Percentiles rank a stretch among this genome's conserved stretches.
Conservation (phyloP, 2,329 filamentous ascomycete species). For the Cladosporium velox region DNA sequence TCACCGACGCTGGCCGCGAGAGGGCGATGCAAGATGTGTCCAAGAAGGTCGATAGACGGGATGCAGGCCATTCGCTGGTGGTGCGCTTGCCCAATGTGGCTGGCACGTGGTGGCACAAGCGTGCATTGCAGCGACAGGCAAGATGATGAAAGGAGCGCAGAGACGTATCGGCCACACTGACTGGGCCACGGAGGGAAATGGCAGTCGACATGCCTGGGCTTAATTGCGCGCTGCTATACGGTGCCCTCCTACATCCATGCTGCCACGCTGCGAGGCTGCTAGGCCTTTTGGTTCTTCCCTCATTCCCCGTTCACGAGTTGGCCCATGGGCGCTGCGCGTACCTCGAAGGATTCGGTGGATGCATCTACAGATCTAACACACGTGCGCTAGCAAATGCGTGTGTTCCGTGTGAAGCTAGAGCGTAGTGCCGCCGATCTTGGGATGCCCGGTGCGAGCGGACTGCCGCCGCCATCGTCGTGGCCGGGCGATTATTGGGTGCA, state of each 20-base stretch:
- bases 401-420: constrained; percentile 7
- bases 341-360: constrained; percentile 15
- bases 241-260: background rate
- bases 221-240: background rate
- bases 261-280: background rate
- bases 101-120: constrained; percentile 11
- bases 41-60: background rate
- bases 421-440: constrained; percentile 10
- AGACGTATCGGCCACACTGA: background rate
- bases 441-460: constrained; percentile 1
- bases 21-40: background rate
- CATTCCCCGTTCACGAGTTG: background rate
- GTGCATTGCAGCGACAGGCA: constrained; percentile 3
- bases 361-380: constrained; percentile 15
- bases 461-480: background rate
- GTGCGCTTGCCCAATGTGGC: constrained; percentile 8
- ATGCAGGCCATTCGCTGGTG: background rate
- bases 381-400: constrained; percentile 11
- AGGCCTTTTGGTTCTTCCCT: background rate
- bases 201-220: background rate
- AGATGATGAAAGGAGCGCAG: background rate
- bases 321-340: background rate
- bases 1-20: constrained; percentile 1
- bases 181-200: background rate
- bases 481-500: background rate